Conservation (phyloP, 2,329 filamentous ascomycete genomes). For the Cucurbitaria berberidis region DNA sequence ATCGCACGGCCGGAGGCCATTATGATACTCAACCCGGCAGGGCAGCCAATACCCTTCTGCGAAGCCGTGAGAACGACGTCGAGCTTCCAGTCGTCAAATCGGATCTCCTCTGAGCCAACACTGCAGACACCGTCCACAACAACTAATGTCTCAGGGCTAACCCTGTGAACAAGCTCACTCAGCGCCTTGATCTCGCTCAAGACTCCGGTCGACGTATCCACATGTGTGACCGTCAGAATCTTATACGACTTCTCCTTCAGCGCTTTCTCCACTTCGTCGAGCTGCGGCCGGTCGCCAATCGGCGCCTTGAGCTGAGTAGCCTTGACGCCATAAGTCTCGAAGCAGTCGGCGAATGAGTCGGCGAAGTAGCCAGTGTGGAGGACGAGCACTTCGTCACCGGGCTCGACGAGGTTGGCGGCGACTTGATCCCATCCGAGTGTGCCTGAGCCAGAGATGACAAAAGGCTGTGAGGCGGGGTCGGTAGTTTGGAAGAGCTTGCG, state of each 20-base stretch:
- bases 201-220: constrained; percentile 96
- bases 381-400: constrained; percentile 87
- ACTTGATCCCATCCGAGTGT: constrained; percentile 97
- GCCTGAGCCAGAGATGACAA: constrained; percentile 91
- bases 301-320: constrained; percentile 88
- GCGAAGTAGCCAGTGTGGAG: constrained; percentile 97
- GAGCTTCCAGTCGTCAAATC: constrained; percentile 92
- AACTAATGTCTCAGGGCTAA: constrained; percentile 89
- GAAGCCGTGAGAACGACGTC: constrained; percentile 93
- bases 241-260: constrained; percentile 93
- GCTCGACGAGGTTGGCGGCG: constrained; percentile 88
- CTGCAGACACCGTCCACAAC: constrained; percentile 97
- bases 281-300: constrained; percentile 84
- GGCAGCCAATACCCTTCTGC: constrained; percentile 96
- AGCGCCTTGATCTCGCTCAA: constrained; percentile 87
- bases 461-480: constrained; percentile 82
- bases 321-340: constrained; percentile 87
- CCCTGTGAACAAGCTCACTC: constrained; percentile 79
- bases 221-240: constrained; percentile 91
- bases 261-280: constrained; percentile 86
- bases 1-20: constrained; percentile 93
- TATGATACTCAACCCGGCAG: constrained; percentile 90
- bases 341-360: constrained; percentile 90
- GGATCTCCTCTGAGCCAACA: constrained; percentile 93
- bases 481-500: constrained; percentile 94